Conservation (phyloP, 164 flowering plant species). For the Kalanchoe fedtschenkoi region DNA sequence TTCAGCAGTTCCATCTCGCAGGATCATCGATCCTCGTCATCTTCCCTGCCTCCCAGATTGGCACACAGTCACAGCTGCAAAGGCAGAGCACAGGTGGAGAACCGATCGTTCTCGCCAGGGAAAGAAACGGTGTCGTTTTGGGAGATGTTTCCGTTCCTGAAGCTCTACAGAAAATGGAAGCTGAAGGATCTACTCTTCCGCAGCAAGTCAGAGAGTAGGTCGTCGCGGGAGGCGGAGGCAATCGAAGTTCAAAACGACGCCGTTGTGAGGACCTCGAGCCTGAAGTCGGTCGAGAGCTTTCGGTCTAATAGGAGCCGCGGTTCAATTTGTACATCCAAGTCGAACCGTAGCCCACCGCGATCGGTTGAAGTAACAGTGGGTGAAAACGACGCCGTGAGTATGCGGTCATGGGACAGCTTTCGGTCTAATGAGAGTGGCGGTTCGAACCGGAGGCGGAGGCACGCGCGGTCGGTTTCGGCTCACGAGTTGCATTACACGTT, state of each 20-base stretch:
- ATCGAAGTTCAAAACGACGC: not conserved
- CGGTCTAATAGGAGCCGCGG: slow-evolving; percentile 3
- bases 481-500: slow-evolving; percentile 60
- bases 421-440: slow-evolving; percentile 37
- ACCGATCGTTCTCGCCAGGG: slow-evolving; percentile 2
- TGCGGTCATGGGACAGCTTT: no score
- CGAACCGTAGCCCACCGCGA: slow-evolving; percentile 17
- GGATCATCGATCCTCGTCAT: not conserved
- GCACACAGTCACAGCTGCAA: slow-evolving; percentile 12
- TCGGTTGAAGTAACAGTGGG: slow-evolving; percentile 13
- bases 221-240: slow-evolving; percentile 42
- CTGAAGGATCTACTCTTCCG: slow-evolving; percentile 53
- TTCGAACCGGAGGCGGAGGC: slow-evolving; percentile 20
- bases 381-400: slow-evolving; percentile 27
- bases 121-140: slow-evolving; percentile 12
- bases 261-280: not conserved
- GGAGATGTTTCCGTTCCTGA: slow-evolving; percentile 19
- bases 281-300: not conserved
- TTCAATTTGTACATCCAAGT: no score
- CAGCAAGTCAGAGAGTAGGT: slow-evolving; percentile 63
- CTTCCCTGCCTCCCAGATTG: slow-evolving; percentile 32
- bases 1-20: slow-evolving; percentile 33
- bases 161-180: slow-evolving; percentile 34
- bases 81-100: not conserved
- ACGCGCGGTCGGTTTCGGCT: slow-evolving; percentile 33